A percentile compares a stretch with the other conserved stretches of the same genome.
phyloP scores from a whole-genome alignment of 805 yeast genomes.

The Kluyveromyces dobzhanskii region DNA sequence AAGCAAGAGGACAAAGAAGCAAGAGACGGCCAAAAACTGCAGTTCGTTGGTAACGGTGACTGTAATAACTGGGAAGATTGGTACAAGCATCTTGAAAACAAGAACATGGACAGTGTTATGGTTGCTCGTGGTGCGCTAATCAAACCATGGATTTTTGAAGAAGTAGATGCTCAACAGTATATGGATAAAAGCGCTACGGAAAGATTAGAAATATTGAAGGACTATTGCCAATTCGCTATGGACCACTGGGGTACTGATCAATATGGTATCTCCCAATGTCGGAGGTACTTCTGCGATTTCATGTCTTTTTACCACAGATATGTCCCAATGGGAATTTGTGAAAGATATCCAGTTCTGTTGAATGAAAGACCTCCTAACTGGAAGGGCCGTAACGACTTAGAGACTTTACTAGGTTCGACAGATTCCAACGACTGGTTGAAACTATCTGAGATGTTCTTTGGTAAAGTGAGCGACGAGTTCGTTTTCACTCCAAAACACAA shows the following conservation, averaged over 20 bases:
- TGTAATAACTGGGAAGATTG: slow-evolving; percentile 81
- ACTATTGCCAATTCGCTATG: slow-evolving; percentile 71
- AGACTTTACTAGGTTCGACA: slow-evolving; percentile 75
- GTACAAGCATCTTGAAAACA: slow-evolving; percentile 56
- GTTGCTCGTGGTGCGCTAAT: slow-evolving; percentile 96
- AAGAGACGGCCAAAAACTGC: slow-evolving; percentile 51
- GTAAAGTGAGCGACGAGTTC: slow-evolving; percentile 70
- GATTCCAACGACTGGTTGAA: slow-evolving; percentile 95
- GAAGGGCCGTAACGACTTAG: slow-evolving; percentile 89
- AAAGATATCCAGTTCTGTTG: slow-evolving; percentile 75
- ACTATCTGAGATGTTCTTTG: slow-evolving; percentile 89
- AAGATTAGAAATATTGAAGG: slow-evolving; percentile 65
- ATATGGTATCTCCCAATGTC: slow-evolving; percentile 79
- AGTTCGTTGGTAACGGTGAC: slow-evolving; percentile 93
- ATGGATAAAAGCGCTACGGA: slow-evolving; percentile 87
- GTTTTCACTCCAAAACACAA: slow-evolving; percentile 89
- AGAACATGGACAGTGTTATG: slow-evolving; percentile 87
- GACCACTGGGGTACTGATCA: slow-evolving; percentile 98
- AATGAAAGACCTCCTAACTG: slow-evolving; percentile 93
- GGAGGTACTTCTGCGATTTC: slow-evolving; percentile 91
- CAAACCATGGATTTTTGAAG: slow-evolving; percentile 99
- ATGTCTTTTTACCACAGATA: slow-evolving; percentile 90
- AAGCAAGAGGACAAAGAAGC: slow-evolving; percentile 56
- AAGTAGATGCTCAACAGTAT: slow-evolving; percentile 80
- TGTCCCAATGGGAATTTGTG: slow-evolving; percentile 89